These are phyloP conservation scores for Apiospora aurea DNA, from an alignment of 2,329 filamentous ascomycete genomes.

Conservation along the genomic window DNA sequence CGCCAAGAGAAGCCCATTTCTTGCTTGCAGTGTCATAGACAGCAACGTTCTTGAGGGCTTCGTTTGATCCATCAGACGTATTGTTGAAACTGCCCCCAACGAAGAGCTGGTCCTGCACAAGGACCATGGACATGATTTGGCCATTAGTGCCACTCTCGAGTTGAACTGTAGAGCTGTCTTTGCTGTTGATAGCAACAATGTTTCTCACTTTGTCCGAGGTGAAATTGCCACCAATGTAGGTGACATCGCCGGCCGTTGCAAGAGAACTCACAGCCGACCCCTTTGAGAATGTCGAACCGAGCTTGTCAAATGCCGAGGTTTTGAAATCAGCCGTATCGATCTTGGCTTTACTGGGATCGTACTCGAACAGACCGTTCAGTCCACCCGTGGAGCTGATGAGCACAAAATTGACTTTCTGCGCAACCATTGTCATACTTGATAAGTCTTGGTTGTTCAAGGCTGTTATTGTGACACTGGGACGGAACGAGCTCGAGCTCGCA, in stretches of 20 bases:
- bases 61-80: conserved; percentile 65
- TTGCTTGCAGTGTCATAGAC: conserved; percentile 74
- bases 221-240: conserved; percentile 87
- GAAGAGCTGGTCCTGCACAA: conserved; percentile 73
- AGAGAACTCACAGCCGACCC: conserved; percentile 76
- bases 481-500: conserved; percentile 74
- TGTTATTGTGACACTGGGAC: conserved; percentile 79
- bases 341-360: conserved; percentile 69
- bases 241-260: conserved; percentile 66
- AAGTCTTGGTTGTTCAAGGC: conserved; percentile 70
- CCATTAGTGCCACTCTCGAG: conserved; percentile 80
- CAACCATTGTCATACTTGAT: conserved; percentile 78
- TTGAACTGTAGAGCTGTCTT: conserved; percentile 66
- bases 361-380: conserved; percentile 91
- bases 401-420: conserved; percentile 83
- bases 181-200: conserved; percentile 75
- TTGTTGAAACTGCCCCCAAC: conserved; percentile 86
- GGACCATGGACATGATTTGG: conserved; percentile 74
- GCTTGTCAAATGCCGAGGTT: conserved; percentile 76
- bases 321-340: conserved; percentile 69
- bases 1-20: conserved; percentile 80
- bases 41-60: conserved; percentile 78
- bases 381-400: conserved; percentile 77
- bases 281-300: conserved; percentile 72
- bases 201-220: conserved; percentile 72